Evolutionary conservation across 2,329 filamentous ascomycete genomes (phyloP).

Genomic region (Hypoxylon sp.): DNA sequence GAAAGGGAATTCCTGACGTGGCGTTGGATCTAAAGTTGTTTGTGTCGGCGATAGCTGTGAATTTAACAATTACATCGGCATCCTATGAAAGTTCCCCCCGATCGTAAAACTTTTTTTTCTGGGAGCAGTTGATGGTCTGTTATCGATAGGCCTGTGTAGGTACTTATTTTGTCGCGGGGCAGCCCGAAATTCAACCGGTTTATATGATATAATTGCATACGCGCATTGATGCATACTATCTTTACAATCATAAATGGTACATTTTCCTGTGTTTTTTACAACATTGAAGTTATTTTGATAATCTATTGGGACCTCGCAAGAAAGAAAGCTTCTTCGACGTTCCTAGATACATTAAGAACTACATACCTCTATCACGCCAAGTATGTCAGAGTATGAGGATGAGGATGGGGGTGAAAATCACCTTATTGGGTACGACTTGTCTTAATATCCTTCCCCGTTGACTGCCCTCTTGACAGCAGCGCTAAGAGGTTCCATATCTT

Average conservation of each 20-base stretch:
- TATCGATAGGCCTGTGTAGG: slow-evolving; percentile 26
- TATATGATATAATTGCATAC: neutral
- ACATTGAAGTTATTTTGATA: too few relatives aligned
- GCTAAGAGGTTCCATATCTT: slow-evolving; percentile 67
- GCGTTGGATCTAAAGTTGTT: neutral
- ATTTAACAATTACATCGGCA: slow-evolving; percentile 27
- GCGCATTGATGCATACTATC: neutral
- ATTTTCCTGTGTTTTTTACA: neutral
- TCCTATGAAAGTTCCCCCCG: slow-evolving; percentile 20
- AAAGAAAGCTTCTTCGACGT: too few relatives aligned
- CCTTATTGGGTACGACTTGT: neutral
- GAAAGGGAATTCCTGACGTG: neutral
- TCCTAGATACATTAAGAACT: too few relatives aligned
- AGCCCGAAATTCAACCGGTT: neutral
- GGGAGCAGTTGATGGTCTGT: neutral
- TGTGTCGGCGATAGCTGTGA: neutral
- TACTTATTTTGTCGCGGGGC: slow-evolving; percentile 1
- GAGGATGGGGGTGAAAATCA: too few relatives aligned
- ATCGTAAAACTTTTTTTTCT: slow-evolving; percentile 26
- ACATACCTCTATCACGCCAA: too few relatives aligned
- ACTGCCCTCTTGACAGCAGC: slow-evolving; percentile 59
- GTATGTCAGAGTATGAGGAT: neutral
- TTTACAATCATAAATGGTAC: neutral
- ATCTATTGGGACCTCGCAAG: too few relatives aligned
- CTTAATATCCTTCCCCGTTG: slow-evolving; percentile 39